Percentiles rank a stretch among this genome's conserved stretches.
Evolutionary conservation across 345 rosid species (phyloP).

Genomic region (Leavenworthia alabamica): DNA sequence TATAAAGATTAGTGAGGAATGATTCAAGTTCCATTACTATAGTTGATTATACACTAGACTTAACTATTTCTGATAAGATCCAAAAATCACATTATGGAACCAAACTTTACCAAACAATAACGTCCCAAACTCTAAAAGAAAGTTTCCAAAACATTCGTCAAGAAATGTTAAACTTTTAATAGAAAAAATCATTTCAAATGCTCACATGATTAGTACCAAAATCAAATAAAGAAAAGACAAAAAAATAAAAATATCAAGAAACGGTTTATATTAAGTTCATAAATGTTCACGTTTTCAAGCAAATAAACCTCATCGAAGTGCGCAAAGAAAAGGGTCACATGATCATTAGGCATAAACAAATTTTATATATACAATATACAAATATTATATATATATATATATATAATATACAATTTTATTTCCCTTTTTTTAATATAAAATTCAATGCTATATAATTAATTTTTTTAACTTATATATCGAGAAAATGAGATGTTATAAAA

Average conservation of each 20-base stretch:
- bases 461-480: background rate
- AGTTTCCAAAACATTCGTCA: background rate
- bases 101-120: conserved; percentile 21
- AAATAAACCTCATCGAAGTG: background rate
- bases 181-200: background rate
- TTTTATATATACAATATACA: too few species aligned
- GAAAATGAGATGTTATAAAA: background rate
- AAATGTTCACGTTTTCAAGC: conserved; percentile 15
- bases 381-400: too few species aligned
- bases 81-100: conserved; percentile 17
- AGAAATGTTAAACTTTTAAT: background rate
- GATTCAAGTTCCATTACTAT: conserved; percentile 23
- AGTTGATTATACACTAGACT: conserved; percentile 18
- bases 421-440: background rate
- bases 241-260: conserved; percentile 4
- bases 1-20: conserved; percentile 14
- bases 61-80: conserved; percentile 22
- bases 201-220: conserved; percentile 13
- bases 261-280: conserved; percentile 4
- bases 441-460: background rate
- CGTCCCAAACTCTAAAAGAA: conserved; percentile 12
- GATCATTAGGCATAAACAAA: conserved; percentile 5
- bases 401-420: background rate
- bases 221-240: background rate
- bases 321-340: conserved; percentile 13